A percentile compares a stretch with the other conserved stretches of the same genome.
These are phyloP conservation scores for Tremellales sp. DNA, from an alignment of 1,284 basidiomycete genomes.

Conservation along the genomic window DNA sequence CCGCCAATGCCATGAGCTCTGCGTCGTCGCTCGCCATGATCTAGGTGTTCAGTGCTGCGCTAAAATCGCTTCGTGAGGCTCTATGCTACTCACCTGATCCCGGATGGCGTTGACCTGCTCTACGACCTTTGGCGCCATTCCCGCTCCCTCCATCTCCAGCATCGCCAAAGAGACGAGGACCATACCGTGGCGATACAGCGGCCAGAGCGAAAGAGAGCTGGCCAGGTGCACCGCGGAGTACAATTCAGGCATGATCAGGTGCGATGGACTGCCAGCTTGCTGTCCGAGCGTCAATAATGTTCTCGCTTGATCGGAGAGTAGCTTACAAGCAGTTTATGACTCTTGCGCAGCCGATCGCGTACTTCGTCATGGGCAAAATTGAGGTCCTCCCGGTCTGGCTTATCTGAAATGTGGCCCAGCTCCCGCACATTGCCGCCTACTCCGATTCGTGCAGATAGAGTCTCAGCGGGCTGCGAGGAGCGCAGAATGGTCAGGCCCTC, in stretches of 20 bases:
- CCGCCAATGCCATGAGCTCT: constrained; percentile 20
- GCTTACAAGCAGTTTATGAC: constrained; percentile 23
- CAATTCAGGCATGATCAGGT: constrained; percentile 31
- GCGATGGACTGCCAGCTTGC: constrained; percentile 20
- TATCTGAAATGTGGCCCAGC: constrained; percentile 5
- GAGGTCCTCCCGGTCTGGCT: background rate
- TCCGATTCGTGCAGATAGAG: constrained; percentile 4
- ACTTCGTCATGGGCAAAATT: constrained; percentile 26
- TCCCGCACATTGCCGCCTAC: constrained; percentile 14
- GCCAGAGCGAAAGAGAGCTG: constrained; percentile 31
- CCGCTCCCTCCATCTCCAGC: constrained; percentile 29
- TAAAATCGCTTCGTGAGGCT: background rate
- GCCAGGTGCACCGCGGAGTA: constrained; percentile 32
- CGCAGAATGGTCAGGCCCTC: constrained; percentile 14
- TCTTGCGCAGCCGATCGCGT: constrained; percentile 12
- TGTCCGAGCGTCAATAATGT: constrained; percentile 1
- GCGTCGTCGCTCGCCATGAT: constrained; percentile 15
- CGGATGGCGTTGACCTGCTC: constrained; percentile 19
- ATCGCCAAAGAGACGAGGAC: constrained; percentile 33
- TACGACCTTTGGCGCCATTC: constrained; percentile 21
- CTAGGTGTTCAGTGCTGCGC: background rate
- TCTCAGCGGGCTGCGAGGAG: constrained; percentile 14
- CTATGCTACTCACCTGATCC: constrained; percentile 16
- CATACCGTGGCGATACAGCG: constrained; percentile 27
- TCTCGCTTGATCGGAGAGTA: background rate